These are phyloP conservation scores for Leccinum uliginosum DNA, from an alignment of 768 basidiomycete species.

Conservation along the genomic window DNA sequence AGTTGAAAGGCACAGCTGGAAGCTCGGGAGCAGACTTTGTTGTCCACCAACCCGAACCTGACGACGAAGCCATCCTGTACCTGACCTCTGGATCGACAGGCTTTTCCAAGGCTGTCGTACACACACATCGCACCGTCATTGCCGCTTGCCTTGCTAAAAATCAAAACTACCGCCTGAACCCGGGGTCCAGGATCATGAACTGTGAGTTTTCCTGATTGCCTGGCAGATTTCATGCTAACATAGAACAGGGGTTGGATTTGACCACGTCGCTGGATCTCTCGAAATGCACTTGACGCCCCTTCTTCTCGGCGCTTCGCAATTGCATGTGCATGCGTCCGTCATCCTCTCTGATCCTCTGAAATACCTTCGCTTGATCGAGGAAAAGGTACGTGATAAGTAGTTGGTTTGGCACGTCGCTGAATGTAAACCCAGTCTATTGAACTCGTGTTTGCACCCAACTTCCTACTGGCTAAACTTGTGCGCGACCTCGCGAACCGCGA, in stretches of 20 bases:
- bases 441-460: background rate
- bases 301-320: slow-evolving; percentile 21
- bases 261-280: slow-evolving; percentile 38
- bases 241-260: slow-evolving; percentile 33
- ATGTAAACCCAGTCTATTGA: background rate
- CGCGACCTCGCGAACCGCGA: slow-evolving; percentile 1
- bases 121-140: background rate
- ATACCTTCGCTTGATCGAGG: background rate
- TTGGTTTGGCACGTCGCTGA: background rate
- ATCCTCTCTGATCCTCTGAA: slow-evolving; percentile 13
- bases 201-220: slow-evolving; percentile 17
- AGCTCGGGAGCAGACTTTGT: slow-evolving; percentile 1
- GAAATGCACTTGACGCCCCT: slow-evolving; percentile 35
- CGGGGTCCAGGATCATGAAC: slow-evolving; percentile 20
- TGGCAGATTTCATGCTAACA: background rate
- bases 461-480: background rate
- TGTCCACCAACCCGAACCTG: background rate
- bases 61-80: background rate
- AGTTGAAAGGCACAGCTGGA: slow-evolving; percentile 18
- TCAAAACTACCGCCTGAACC: background rate
- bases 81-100: background rate
- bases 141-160: background rate
- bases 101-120: background rate
- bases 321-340: slow-evolving; percentile 12
- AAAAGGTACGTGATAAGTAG: background rate